A percentile compares a stretch with the other conserved stretches of the same genome.
phyloP scores from a whole-genome alignment of 2,329 filamentous ascomycete species.

The Didymella segeticola region DNA sequence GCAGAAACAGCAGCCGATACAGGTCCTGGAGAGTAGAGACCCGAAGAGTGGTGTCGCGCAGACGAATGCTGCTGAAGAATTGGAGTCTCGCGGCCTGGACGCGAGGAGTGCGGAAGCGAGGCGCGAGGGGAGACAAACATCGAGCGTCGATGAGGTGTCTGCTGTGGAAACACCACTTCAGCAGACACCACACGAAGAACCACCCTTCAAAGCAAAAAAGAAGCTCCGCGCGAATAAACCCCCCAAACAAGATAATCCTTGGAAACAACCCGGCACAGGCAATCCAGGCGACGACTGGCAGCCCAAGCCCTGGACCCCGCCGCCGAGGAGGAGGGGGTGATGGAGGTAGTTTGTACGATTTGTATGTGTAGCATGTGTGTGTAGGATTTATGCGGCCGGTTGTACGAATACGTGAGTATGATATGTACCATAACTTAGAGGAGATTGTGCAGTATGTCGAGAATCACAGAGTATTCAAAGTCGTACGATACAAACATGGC shows the following conservation, averaged over 20 bases:
- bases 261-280: constrained; percentile 48
- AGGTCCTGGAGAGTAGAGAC: constrained; percentile 54
- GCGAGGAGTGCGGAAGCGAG: constrained; percentile 25
- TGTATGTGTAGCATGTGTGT: too few species aligned
- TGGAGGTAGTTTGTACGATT: too few species aligned
- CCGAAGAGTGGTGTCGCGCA: constrained; percentile 48
- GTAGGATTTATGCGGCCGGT: too few species aligned
- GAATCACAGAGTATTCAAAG: too few species aligned
- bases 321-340: constrained; percentile 41
- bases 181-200: constrained; percentile 24
- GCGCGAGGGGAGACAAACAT: constrained; percentile 13
- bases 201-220: constrained; percentile 14
- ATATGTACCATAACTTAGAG: too few species aligned
- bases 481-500: too few species aligned
- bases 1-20: constrained; percentile 55
- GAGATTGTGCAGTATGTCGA: too few species aligned
- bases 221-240: constrained; percentile 34
- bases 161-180: constrained; percentile 8
- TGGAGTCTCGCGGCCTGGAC: not conserved
- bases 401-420: too few species aligned
- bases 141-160: constrained; percentile 3
- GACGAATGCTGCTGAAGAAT: constrained; percentile 42
- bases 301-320: constrained; percentile 55
- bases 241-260: constrained; percentile 47
- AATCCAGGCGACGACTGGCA: constrained; percentile 56